Evolutionary conservation across 495 filamentous ascomycete species (phyloP), one percentile per base, ranked within the genome.

Genomic region (Amniculicola lignicola): DNA sequence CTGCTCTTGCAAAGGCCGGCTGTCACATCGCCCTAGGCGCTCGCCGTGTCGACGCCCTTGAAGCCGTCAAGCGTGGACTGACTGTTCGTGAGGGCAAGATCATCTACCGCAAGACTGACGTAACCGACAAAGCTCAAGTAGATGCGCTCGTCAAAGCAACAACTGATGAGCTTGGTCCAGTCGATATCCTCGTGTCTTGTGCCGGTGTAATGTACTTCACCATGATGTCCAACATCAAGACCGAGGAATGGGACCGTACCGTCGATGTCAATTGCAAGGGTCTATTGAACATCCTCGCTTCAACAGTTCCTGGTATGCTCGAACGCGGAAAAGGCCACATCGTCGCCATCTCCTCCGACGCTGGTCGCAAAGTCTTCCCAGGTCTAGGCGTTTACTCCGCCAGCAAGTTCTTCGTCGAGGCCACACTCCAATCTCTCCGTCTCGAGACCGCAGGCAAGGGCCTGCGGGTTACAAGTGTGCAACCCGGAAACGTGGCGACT

Each of bases 181-280:
- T 85, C 27, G 83, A 87, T 53, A 83, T 85, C 44, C 70, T 87
- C 7, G 77, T 87, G 23, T 75, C 77, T n/a, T 84, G 81, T 66
- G 82, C 84, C 0, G 84, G 83, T 12, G 84, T 87, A 50, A 87
- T 87, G 84, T 87, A 87, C 68, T 87, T 80, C 69, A 86, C 82
- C 14, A 80, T 86, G 78, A 86, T 87, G 83, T 77, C 80, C 3
- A 86, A 87, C 62, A 72, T 68, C 21, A 73, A 83, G 51, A 77
- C 64, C 4, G 81, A 84, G 3, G 78, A 87, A 51, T 87, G 84
- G 83, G 81, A 86, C 48, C 79, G 79, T 33, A 86, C 82, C 2
- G 82, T 85, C 15, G 83, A 86, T 50, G 82, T 86, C 27, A 86
- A 86, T 68, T 86, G 83, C 77, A 86, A 86, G 65, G 84, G 83